phyloP scores from a whole-genome alignment of 1,284 basidiomycete species.

The Bjerkandera adusta region DNA sequence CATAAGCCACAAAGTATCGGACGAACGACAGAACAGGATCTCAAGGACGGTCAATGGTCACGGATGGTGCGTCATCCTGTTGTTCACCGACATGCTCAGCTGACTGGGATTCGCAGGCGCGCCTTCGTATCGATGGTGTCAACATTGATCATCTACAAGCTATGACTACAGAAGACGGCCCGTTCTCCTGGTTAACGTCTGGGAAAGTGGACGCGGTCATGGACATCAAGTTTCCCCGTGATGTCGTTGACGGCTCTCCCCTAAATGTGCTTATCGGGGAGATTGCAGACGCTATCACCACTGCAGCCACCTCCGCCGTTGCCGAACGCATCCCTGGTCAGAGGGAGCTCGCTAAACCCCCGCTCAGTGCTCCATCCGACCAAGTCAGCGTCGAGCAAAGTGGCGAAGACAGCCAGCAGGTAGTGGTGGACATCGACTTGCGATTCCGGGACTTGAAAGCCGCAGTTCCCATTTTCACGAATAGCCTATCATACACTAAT shows the following conservation, averaged over 20 bases:
- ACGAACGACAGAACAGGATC: slow-evolving; percentile 80
- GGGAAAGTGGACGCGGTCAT: slow-evolving; percentile 97
- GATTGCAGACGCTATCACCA: slow-evolving; percentile 82
- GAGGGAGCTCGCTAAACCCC: slow-evolving; percentile 82
- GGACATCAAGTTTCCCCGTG: slow-evolving; percentile 95
- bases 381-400: slow-evolving; percentile 28
- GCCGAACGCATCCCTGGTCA: slow-evolving; percentile 85
- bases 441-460: slow-evolving; percentile 97
- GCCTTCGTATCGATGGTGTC: slow-evolving; percentile 95
- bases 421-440: slow-evolving; percentile 92
- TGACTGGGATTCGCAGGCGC: slow-evolving; percentile 55
- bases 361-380: slow-evolving; percentile 71
- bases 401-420: slow-evolving; percentile 43
- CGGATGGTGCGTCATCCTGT: slow-evolving; percentile 77
- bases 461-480: slow-evolving; percentile 88
- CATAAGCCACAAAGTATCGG: slow-evolving; percentile 97
- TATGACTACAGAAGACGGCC: slow-evolving; percentile 80
- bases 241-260: slow-evolving; percentile 66
- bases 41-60: slow-evolving; percentile 80
- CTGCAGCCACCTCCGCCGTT: slow-evolving; percentile 49
- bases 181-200: slow-evolving; percentile 95
- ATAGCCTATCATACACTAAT: slow-evolving; percentile 88
- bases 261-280: slow-evolving; percentile 89
- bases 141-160: slow-evolving; percentile 96
- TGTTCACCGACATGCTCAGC: slow-evolving; percentile 2